Conservation (phyloP, 116 monocot species). For the Papilionanthe hybrid region DNA sequence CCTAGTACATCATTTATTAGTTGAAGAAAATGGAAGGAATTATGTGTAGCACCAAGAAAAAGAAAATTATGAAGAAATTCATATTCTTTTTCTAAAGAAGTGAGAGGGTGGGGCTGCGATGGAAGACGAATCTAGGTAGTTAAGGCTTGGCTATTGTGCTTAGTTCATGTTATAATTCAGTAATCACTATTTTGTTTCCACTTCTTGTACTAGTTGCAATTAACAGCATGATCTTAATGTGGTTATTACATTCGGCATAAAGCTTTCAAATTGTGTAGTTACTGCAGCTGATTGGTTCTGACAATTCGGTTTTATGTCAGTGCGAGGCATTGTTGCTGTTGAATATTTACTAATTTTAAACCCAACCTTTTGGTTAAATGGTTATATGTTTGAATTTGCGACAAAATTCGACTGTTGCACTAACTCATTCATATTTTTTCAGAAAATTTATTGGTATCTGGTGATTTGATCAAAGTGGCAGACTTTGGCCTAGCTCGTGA, state of each 20-base stretch:
- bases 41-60: neutral
- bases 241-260: neutral
- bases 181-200: neutral
- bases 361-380: neutral
- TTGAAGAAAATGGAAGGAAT: neutral
- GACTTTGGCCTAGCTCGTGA: slow-evolving; percentile 67
- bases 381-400: neutral
- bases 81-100: neutral
- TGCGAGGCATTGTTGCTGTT: neutral
- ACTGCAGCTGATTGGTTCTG: neutral
- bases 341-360: neutral
- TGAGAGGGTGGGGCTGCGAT: neutral
- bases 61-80: neutral
- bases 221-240: neutral
- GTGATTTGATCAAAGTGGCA: slow-evolving; percentile 46
- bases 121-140: neutral
- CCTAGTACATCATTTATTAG: too few species aligned
- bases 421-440: neutral
- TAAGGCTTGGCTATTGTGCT: neutral
- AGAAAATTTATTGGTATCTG: slow-evolving; percentile 46
- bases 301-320: neutral
- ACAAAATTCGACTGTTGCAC: neutral
- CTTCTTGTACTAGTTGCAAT: neutral
- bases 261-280: neutral
- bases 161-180: neutral